Base-by-base conservation (phyloP, 2,329 filamentous ascomycete genomes). In the Clarireedia paspali region DNA sequence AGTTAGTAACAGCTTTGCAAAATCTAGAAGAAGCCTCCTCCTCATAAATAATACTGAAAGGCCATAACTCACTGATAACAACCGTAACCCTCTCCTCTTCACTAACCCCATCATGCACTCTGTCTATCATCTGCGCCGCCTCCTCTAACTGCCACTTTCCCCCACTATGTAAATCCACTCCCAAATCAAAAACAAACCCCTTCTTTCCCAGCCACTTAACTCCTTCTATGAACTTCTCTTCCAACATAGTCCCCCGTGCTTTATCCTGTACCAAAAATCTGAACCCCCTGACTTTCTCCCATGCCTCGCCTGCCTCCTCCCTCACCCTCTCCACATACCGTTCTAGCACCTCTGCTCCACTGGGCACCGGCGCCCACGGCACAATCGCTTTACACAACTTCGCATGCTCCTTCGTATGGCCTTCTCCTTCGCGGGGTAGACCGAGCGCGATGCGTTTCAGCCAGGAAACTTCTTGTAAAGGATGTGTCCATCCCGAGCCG, bases 251-350 rank as follows among this genome's bases (percentile, higher is more conserved):
- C 4, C 86, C 85, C 27, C 73, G 62, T 15, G 82, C 82, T 71
- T 89, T 88, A 70, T 89, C 84, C 73, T 96, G 91, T 49, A 96
- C 72, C 58, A 96, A 73, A 69, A 91, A 96, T 49, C 92, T 75
- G 66, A 95, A 91, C 0, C 91, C 92, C 58, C 83, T 85, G 27
- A 96, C 75, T 69, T 82, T 83, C 46, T 66, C 64, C 84, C 83
- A 94, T 9, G 60, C 68, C 44, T 77, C 74, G 1, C 86, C 88
- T 0, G 85, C 84, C 53, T 74, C 74, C 59, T 81, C 73, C 67
- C 83, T 74, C 2, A 83, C 88, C 15, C 76, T 67, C 0, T 70
- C 71, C 5, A 95, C 74, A 69, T 95, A 96, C 60, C 72, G 70
- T 59, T 80, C 73, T 67, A 96, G 71, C 0, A 76, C 77, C 5